A percentile compares a stretch with the other conserved stretches of the same genome.
phyloP scores from a whole-genome alignment of 2,329 filamentous ascomycete species.

The Leptographium procerum region DNA sequence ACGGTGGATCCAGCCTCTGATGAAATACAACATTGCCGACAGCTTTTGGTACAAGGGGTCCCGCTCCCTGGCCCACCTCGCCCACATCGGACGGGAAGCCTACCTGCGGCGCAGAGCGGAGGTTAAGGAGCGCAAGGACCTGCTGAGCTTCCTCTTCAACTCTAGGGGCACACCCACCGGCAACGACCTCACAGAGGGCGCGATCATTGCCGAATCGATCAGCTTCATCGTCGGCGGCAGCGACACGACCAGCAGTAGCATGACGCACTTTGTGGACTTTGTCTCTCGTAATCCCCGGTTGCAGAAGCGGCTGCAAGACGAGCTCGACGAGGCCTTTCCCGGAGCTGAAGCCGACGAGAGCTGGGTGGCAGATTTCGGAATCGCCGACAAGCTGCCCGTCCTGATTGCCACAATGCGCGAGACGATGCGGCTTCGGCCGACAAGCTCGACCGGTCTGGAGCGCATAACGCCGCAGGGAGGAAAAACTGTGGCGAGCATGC shows the following conservation, averaged over 20 bases:
- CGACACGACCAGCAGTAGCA: background rate
- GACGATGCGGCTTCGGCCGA: background rate
- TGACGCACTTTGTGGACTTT: background rate
- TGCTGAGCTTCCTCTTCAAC: background rate
- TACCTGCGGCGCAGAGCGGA: background rate
- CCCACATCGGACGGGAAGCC: background rate
- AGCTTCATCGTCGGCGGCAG: background rate
- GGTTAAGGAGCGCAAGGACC: background rate
- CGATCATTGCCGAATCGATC: background rate
- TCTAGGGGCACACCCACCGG: background rate
- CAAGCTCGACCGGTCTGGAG: background rate
- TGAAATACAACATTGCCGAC: background rate
- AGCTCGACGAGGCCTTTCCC: background rate
- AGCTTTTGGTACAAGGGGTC: background rate
- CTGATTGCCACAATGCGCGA: background rate
- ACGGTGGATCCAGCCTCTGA: background rate
- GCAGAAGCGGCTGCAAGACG: background rate
- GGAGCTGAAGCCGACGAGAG: background rate
- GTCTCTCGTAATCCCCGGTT: background rate
- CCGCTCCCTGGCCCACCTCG: background rate
- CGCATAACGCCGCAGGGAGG: background rate
- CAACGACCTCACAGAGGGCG: background rate
- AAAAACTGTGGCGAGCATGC: background rate
- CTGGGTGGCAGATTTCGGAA: background rate
- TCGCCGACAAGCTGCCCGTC: background rate